These are phyloP conservation scores for Pholiota microspora DNA, from an alignment of 768 basidiomycete species.

Conservation along the genomic window DNA sequence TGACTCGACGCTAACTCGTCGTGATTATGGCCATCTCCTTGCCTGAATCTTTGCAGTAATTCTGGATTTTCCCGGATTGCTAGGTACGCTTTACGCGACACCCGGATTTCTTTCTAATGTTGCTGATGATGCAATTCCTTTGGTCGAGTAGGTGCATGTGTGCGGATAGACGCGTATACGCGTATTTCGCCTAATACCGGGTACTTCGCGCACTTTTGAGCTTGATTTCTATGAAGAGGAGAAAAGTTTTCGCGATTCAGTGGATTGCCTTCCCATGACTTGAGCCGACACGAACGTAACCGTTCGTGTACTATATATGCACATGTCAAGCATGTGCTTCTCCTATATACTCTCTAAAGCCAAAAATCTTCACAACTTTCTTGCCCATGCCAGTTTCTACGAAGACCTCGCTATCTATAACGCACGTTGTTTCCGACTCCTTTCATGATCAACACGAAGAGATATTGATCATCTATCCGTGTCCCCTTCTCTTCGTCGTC, in stretches of 20 bases:
- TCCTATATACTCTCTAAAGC: too few species aligned
- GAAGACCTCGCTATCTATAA: background rate
- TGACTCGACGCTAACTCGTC: too few species aligned
- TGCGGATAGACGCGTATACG: background rate
- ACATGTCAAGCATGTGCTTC: too few species aligned
- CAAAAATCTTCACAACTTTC: background rate
- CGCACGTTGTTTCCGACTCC: background rate
- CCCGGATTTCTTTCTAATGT: background rate
- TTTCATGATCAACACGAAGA: background rate
- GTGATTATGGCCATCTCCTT: background rate
- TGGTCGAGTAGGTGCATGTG: background rate
- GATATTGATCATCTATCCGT: background rate
- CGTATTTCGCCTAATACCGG: background rate
- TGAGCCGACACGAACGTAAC: background rate
- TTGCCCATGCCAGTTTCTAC: background rate
- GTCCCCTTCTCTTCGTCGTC: background rate
- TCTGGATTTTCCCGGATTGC: background rate
- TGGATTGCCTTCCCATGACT: background rate
- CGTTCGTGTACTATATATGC: too few species aligned
- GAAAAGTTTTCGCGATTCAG: too few species aligned
- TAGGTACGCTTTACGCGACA: background rate
- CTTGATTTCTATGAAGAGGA: background rate
- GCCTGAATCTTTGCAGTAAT: background rate
- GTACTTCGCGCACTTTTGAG: background rate
- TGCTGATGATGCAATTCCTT: background rate